Percentiles rank a stretch among this genome's conserved stretches.
These are phyloP conservation scores for Ogataea populi-albae DNA, from an alignment of 805 yeast species.

Conservation along the genomic window DNA sequence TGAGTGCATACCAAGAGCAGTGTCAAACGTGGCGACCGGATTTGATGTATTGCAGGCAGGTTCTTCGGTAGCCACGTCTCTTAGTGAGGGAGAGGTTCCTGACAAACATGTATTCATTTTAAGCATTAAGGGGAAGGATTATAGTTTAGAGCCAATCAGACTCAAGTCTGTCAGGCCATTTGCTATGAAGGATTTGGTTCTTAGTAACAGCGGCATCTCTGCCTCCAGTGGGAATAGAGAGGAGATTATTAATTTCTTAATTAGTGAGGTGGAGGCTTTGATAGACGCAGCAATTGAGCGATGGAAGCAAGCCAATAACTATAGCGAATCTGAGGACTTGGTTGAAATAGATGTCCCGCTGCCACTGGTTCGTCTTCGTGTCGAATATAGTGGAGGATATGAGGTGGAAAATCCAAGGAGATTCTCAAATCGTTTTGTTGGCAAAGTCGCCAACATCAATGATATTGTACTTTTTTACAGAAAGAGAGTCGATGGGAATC, in stretches of 20 bases:
- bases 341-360: constrained; percentile 52
- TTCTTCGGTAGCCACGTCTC: constrained; percentile 87
- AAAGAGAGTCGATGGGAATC: constrained; percentile 29
- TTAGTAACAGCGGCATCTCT: constrained; percentile 52
- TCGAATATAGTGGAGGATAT: constrained; percentile 86
- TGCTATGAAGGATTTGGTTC: constrained; percentile 60
- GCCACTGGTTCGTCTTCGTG: constrained; percentile 78
- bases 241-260: constrained; percentile 58
- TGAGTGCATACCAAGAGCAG: constrained; percentile 78
- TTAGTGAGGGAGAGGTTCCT: constrained; percentile 79
- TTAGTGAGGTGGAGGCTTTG: constrained; percentile 62
- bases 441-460: constrained; percentile 85
- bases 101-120: constrained; percentile 73
- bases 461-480: constrained; percentile 74
- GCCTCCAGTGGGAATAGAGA: constrained; percentile 61
- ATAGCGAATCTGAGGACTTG: constrained; percentile 27
- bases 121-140: constrained; percentile 56
- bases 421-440: constrained; percentile 87
- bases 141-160: constrained; percentile 55
- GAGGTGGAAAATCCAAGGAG: constrained; percentile 90
- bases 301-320: constrained; percentile 38
- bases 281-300: constrained; percentile 55
- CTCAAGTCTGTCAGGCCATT: constrained; percentile 81
- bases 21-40: constrained; percentile 53
- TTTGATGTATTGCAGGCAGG: constrained; percentile 90